Conservation (phyloP, 345 rosid genomes). For the Pugionium cornutum region DNA sequence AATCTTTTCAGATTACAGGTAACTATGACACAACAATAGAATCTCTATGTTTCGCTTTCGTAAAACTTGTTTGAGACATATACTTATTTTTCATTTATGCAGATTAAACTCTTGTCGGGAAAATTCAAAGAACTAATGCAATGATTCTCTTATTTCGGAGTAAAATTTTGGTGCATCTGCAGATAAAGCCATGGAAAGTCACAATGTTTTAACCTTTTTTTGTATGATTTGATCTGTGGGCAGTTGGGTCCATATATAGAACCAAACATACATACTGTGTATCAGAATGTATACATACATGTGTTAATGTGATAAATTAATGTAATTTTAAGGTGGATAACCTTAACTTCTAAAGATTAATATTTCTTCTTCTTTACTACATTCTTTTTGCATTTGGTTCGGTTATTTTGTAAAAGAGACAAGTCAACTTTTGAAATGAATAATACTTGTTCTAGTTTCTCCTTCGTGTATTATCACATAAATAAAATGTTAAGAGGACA, state of each 20-base stretch:
- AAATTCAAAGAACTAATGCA: constrained; percentile 19
- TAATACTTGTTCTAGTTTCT: background rate
- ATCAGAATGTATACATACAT: constrained; percentile 1
- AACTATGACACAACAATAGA: constrained; percentile 13
- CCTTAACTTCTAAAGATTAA: constrained; percentile 22
- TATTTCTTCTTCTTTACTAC: background rate
- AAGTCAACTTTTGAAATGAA: constrained; percentile 3
- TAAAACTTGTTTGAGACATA: constrained; percentile 5
- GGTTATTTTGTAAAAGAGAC: constrained; percentile 7
- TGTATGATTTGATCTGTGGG: constrained; percentile 40
- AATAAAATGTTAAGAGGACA: background rate
- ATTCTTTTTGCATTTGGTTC: constrained; percentile 19
- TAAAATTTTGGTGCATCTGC: constrained; percentile 24
- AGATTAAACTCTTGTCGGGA: constrained; percentile 25
- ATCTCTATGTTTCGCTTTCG: background rate
- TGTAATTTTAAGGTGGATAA: constrained; percentile 36
- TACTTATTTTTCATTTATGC: constrained; percentile 5
- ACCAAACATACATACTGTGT: constrained; percentile 25
- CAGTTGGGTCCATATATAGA: constrained; percentile 26
- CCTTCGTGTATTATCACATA: background rate
- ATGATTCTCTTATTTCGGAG: constrained; percentile 24
- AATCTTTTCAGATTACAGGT: constrained; percentile 22
- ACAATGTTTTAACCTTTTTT: constrained; percentile 21
- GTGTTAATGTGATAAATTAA: constrained; percentile 1
- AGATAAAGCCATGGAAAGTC: background rate